Evolutionary conservation across 768 basidiomycete species (phyloP).

Genomic region (Kwoniella dejecticola): DNA sequence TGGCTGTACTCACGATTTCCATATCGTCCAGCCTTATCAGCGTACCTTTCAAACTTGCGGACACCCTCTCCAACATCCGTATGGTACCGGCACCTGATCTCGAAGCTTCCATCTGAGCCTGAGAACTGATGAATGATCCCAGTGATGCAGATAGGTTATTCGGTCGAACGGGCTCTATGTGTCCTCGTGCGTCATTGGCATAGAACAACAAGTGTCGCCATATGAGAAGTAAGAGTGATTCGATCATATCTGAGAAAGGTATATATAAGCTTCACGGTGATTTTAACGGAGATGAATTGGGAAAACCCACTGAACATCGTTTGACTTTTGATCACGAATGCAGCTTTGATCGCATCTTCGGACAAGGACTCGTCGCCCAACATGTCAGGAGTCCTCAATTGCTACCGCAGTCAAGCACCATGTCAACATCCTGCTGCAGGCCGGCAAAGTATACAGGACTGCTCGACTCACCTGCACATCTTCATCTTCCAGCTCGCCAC

Average conservation of each 20-base stretch:
- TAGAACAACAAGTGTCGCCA: conserved; percentile 51
- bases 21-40: conserved; percentile 41
- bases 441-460: background rate
- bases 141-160: conserved; percentile 38
- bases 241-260: conserved; percentile 38
- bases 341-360: conserved; percentile 18
- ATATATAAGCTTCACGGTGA: background rate
- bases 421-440: background rate
- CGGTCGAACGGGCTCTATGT: conserved; percentile 34
- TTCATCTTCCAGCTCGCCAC: conserved; percentile 27
- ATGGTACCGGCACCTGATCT: conserved; percentile 23
- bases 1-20: conserved; percentile 34
- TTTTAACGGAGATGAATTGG: background rate
- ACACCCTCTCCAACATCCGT: conserved; percentile 28
- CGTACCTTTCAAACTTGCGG: conserved; percentile 30
- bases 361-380: conserved; percentile 18
- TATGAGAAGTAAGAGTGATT: conserved; percentile 40
- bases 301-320: conserved; percentile 39
- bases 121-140: conserved; percentile 23
- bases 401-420: conserved; percentile 4
- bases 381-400: conserved; percentile 17
- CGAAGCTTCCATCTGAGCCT: conserved; percentile 24
- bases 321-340: conserved; percentile 26
- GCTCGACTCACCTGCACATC: conserved; percentile 25
- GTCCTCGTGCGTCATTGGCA: conserved; percentile 38